These are phyloP conservation scores for Catharanthus roseus DNA, from an alignment of 257 asterid species.

Conservation along the genomic window DNA sequence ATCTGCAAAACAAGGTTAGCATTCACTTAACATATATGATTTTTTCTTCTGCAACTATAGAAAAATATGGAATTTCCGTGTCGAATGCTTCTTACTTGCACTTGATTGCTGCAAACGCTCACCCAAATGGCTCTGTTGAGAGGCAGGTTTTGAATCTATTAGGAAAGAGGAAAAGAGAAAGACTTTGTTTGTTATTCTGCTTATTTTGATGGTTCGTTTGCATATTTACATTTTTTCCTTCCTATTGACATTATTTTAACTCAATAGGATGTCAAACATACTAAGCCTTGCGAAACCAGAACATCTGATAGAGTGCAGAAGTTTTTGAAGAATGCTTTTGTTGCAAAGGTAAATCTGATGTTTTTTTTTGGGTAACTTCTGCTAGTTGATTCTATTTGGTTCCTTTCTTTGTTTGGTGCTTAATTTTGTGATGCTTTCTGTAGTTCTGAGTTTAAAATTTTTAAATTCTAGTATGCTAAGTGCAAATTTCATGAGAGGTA, in stretches of 20 bases:
- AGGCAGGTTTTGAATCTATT: neutral
- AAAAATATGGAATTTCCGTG: neutral
- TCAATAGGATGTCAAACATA: constrained; percentile 28
- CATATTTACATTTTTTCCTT: neutral
- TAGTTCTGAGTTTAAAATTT: neutral
- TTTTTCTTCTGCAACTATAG: neutral
- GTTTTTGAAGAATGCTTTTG: constrained; percentile 31
- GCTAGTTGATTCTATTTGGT: constrained; percentile 7
- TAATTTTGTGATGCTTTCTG: neutral
- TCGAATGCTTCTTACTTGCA: neutral
- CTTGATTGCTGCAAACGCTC: neutral
- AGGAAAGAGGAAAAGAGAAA: neutral
- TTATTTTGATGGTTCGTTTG: neutral
- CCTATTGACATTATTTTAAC: constrained; percentile 5
- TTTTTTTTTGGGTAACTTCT: neutral
- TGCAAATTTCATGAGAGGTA: neutral
- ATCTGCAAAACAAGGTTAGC: constrained; percentile 25
- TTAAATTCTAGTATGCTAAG: neutral
- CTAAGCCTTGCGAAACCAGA: constrained; percentile 15
- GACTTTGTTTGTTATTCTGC: neutral
- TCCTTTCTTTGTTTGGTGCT: neutral
- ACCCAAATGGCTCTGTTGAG: neutral
- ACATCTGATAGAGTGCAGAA: constrained; percentile 11
- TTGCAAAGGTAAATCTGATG: constrained; percentile 24
- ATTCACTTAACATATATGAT: neutral